Percentiles rank a stretch among this genome's conserved stretches.
Conservation (phyloP, 306 rosid genomes). For the Quillaja saponaria region DNA sequence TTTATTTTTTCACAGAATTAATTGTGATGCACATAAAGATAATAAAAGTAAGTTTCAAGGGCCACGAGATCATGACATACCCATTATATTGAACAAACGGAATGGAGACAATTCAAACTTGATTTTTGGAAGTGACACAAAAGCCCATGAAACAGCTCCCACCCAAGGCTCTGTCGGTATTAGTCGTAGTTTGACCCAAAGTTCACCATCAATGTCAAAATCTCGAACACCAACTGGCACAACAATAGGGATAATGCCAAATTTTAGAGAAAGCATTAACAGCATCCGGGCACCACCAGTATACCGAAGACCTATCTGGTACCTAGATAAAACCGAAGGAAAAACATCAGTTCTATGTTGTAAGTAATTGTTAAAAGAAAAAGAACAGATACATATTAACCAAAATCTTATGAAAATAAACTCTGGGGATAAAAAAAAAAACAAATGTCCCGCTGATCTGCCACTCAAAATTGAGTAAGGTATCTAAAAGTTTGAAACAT, state of each 20-base stretch:
- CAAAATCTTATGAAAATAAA: too few species aligned
- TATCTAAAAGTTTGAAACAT: too few species aligned
- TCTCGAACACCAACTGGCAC: slow-evolving; percentile 95
- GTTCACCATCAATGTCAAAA: slow-evolving; percentile 97
- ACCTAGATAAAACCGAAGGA: slow-evolving; percentile 54
- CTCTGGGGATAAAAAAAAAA: too few species aligned
- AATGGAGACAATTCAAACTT: slow-evolving; percentile 92
- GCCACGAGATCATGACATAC: slow-evolving; percentile 45
- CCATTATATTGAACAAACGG: slow-evolving; percentile 95
- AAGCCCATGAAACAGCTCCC: slow-evolving; percentile 97
- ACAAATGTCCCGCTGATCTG: too few species aligned
- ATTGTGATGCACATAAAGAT: slow-evolving; percentile 9
- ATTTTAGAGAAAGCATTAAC: slow-evolving; percentile 85
- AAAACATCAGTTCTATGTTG: slow-evolving; percentile 18
- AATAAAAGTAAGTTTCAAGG: slow-evolving; percentile 1
- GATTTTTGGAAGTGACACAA: slow-evolving; percentile 97
- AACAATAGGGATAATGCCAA: slow-evolving; percentile 80
- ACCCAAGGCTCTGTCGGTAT: slow-evolving; percentile 96
- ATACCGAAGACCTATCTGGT: slow-evolving; percentile 95
- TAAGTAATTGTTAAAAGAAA: not conserved
- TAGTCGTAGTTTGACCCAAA: slow-evolving; percentile 90
- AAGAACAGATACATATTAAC: slow-evolving; percentile 1
- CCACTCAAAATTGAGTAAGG: too few species aligned
- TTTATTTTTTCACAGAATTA: too few species aligned
- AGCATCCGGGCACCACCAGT: slow-evolving; percentile 97